phyloP scores from a whole-genome alignment of 2,329 filamentous ascomycete species.

The Alternaria viburni region DNA sequence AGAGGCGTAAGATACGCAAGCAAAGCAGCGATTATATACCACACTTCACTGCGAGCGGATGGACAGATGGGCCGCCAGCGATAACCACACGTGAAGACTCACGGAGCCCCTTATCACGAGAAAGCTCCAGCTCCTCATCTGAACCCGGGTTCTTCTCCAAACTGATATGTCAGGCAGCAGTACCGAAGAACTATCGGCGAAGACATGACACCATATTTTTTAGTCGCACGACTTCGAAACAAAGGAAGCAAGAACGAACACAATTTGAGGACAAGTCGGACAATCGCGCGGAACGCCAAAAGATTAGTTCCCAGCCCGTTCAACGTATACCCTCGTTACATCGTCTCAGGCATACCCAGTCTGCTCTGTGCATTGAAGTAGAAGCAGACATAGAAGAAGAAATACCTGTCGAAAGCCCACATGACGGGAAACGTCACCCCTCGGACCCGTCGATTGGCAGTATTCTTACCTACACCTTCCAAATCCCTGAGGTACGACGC shows the following conservation, averaged over 20 bases:
- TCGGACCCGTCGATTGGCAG: constrained; percentile 21
- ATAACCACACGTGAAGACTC: not conserved
- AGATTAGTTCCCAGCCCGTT: not conserved
- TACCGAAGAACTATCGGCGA: constrained; percentile 5
- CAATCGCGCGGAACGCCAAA: not conserved
- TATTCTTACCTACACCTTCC: constrained; percentile 8
- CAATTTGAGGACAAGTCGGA: not conserved
- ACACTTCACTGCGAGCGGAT: not conserved
- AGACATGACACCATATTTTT: constrained; percentile 10
- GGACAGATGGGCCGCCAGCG: constrained; percentile 6
- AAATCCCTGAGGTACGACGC: constrained; percentile 9
- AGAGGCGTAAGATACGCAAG: not conserved
- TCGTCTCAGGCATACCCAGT: constrained; percentile 15
- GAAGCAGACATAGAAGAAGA: constrained; percentile 2
- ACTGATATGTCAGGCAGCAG: constrained; percentile 19
- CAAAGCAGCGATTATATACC: not conserved
- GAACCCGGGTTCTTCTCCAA: constrained; percentile 13
- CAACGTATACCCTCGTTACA: constrained; percentile 16
- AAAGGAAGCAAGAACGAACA: not conserved
- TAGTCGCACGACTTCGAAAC: not conserved
- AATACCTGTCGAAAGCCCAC: not conserved
- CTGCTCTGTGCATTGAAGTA: constrained; percentile 2
- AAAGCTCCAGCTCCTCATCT: constrained; percentile 11
- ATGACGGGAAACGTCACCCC: constrained; percentile 2
- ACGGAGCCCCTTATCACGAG: not conserved